phyloP scores from a whole-genome alignment of 805 yeast genomes.

The Dipodascus geniculatus region DNA sequence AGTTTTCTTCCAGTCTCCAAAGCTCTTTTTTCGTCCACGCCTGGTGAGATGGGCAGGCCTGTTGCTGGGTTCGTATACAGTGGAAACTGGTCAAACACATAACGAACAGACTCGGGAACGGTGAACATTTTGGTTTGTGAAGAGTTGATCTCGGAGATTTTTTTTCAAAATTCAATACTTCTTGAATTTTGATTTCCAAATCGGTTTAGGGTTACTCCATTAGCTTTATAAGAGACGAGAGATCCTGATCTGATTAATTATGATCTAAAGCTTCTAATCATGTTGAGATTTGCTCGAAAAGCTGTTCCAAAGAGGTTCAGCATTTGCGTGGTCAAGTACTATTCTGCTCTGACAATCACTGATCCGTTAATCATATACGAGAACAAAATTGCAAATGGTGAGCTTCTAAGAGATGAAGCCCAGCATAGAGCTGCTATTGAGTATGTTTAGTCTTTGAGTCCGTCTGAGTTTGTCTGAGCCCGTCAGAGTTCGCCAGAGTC shows the following conservation, averaged over 20 bases:
- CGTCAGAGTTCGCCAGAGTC: too few species aligned
- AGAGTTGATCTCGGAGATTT: neutral
- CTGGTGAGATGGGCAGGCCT: constrained; percentile 3
- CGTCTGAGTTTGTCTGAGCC: too few species aligned
- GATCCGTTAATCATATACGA: constrained; percentile 54
- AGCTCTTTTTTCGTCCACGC: neutral
- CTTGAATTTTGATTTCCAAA: neutral
- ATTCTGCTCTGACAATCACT: constrained; percentile 33
- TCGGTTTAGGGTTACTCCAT: neutral
- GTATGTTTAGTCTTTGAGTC: constrained; percentile 7
- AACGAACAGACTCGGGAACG: constrained; percentile 21
- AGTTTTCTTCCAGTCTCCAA: neutral
- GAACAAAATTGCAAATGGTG: constrained; percentile 39
- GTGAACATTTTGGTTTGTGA: constrained; percentile 13
- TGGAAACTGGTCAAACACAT: constrained; percentile 25
- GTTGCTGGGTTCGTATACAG: constrained; percentile 14
- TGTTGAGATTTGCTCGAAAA: neutral
- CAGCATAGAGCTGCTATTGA: constrained; percentile 54
- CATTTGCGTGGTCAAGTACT: neutral
- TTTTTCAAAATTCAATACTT: neutral
- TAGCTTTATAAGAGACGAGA: neutral
- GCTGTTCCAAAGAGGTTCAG: neutral
- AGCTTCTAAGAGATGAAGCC: constrained; percentile 41
- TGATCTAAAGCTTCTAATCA: too few species aligned
- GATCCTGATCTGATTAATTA: neutral